phyloP scores from a whole-genome alignment of 1,284 basidiomycete species.

The Leccinum fuscescens region DNA sequence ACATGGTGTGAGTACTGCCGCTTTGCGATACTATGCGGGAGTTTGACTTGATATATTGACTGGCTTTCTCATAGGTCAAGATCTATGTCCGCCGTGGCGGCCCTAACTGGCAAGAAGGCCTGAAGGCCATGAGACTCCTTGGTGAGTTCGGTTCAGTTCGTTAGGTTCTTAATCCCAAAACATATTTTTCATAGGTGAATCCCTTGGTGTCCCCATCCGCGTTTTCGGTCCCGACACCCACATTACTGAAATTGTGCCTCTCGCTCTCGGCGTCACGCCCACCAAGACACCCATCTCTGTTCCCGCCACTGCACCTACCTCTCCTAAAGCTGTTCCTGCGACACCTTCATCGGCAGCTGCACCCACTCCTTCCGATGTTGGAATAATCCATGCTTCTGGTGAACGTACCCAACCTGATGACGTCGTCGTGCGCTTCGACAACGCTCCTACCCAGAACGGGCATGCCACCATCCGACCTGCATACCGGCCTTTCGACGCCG shows the following conservation, averaged over 20 bases:
- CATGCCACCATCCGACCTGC: slow-evolving; percentile 55
- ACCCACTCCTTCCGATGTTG: slow-evolving; percentile 50
- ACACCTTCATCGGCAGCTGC: slow-evolving; percentile 26
- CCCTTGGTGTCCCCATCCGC: slow-evolving; percentile 94
- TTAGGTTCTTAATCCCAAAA: background rate
- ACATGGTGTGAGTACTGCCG: slow-evolving; percentile 43
- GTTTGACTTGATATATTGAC: background rate
- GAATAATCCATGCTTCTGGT: slow-evolving; percentile 78
- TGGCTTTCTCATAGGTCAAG: slow-evolving; percentile 53
- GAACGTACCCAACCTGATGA: slow-evolving; percentile 83
- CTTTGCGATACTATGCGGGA: background rate
- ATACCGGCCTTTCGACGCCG: slow-evolving; percentile 89
- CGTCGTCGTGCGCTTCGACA: slow-evolving; percentile 86
- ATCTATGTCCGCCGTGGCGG: slow-evolving; percentile 98
- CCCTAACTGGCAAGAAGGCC: slow-evolving; percentile 99
- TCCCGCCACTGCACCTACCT: slow-evolving; percentile 40
- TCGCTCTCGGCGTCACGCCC: slow-evolving; percentile 83
- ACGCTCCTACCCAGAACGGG: slow-evolving; percentile 34
- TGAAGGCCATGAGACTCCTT: slow-evolving; percentile 97
- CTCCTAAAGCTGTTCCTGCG: slow-evolving; percentile 35
- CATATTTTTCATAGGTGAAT: slow-evolving; percentile 57
- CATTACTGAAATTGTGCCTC: slow-evolving; percentile 98
- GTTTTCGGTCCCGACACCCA: slow-evolving; percentile 98
- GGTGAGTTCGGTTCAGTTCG: slow-evolving; percentile 35
- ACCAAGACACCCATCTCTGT: slow-evolving; percentile 39